Evolutionary conservation across 768 basidiomycete species (phyloP).

Genomic region (Pleurotus tuoliensis): DNA sequence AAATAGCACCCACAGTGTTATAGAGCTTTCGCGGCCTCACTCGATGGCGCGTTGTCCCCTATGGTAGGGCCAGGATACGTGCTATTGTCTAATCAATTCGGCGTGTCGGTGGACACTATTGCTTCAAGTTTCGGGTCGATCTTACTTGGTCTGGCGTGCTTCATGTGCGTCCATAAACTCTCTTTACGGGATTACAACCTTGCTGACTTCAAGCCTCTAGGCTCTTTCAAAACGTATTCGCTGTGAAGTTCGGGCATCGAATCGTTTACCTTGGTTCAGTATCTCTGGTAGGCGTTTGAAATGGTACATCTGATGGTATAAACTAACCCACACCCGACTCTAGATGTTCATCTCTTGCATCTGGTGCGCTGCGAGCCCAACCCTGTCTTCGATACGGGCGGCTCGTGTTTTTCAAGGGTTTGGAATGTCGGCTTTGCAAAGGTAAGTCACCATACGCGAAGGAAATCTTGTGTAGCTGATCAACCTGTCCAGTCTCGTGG

Average conservation of each 20-base stretch:
- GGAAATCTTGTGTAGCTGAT: not conserved
- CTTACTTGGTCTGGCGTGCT: constrained; percentile 36
- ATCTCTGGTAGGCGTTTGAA: constrained; percentile 24
- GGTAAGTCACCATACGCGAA: constrained; percentile 17
- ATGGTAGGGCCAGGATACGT: constrained; percentile 41
- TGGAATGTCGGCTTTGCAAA: constrained; percentile 40
- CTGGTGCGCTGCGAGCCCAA: constrained; percentile 41
- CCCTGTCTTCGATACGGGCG: constrained; percentile 35
- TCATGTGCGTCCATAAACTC: constrained; percentile 26
- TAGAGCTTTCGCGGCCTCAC: constrained; percentile 36
- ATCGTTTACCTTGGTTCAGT: constrained; percentile 40
- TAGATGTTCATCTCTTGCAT: constrained; percentile 43
- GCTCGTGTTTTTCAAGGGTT: constrained; percentile 43
- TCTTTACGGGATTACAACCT: not conserved
- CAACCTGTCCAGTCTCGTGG: constrained; percentile 26
- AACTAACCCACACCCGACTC: not conserved
- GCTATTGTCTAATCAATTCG: constrained; percentile 35
- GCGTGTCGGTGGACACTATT: constrained; percentile 36
- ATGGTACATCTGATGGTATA: not conserved
- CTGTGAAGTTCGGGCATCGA: constrained; percentile 42
- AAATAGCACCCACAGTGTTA: not conserved
- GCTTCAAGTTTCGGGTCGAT: constrained; percentile 38
- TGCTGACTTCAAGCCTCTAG: constrained; percentile 13
- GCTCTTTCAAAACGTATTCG: constrained; percentile 33
- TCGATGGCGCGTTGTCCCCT: constrained; percentile 39